These are phyloP conservation scores for Sugiyamaella sp. DNA, from an alignment of 1,139 yeast species.

Conservation along the genomic window DNA sequence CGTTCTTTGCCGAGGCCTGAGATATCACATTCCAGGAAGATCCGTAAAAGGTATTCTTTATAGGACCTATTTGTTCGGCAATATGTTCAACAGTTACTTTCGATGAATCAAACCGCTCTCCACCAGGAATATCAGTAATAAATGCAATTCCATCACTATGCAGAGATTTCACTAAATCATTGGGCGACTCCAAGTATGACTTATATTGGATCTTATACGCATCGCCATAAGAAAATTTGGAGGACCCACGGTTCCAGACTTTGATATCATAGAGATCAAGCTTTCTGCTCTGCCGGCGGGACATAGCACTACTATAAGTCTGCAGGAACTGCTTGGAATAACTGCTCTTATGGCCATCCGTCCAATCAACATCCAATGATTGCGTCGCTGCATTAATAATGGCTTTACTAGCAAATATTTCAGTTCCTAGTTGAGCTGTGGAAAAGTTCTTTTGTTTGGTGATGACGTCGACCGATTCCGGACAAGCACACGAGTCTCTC, in stretches of 20 bases:
- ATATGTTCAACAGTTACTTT: constrained; percentile 47
- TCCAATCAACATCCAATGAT: constrained; percentile 56
- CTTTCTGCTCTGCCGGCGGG: constrained; percentile 41
- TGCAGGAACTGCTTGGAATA: constrained; percentile 55
- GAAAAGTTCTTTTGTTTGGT: constrained; percentile 70
- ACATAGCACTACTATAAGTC: constrained; percentile 47
- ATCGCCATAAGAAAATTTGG: constrained; percentile 31
- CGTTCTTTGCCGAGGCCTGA: constrained; percentile 64
- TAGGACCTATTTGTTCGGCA: constrained; percentile 67
- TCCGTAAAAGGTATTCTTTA: constrained; percentile 76
- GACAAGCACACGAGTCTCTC: constrained; percentile 62
- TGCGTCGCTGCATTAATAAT: constrained; percentile 35
- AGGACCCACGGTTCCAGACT: constrained; percentile 36
- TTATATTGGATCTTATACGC: constrained; percentile 45
- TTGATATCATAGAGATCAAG: constrained; percentile 40
- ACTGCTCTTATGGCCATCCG: constrained; percentile 52
- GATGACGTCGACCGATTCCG: constrained; percentile 55
- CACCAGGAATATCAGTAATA: constrained; percentile 55
- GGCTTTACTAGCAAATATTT: constrained; percentile 39
- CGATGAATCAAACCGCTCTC: constrained; percentile 35
- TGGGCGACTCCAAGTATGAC: constrained; percentile 50
- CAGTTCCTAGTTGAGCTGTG: constrained; percentile 52
- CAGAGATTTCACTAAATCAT: constrained; percentile 51
- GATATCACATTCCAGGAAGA: constrained; percentile 70
- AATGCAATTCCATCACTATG: constrained; percentile 64